These are phyloP conservation scores for Groenewaldozyma auringiensis DNA, from an alignment of 1,139 yeast species.

Conservation along the genomic window DNA sequence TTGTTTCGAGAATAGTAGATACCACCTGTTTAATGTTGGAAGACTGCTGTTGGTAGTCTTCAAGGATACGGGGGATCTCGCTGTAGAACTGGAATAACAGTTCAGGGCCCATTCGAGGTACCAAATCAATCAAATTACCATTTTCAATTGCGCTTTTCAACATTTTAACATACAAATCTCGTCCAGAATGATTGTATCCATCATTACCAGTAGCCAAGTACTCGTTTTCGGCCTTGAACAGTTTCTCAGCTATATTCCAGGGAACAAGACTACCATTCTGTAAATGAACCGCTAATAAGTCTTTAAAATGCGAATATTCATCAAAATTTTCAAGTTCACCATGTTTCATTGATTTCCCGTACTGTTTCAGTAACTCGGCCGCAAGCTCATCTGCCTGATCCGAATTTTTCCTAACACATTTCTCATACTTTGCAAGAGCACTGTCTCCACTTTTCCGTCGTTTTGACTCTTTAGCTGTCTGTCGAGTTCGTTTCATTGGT, in stretches of 20 bases:
- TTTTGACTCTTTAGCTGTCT: not conserved
- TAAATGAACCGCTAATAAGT: not conserved
- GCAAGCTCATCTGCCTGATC: slow-evolving; percentile 31
- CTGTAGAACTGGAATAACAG: slow-evolving; percentile 1
- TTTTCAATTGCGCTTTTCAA: not conserved
- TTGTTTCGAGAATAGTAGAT: not conserved
- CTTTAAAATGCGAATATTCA: not conserved
- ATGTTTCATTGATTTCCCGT: slow-evolving; percentile 45
- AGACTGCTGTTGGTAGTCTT: not conserved
- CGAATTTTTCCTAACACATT: slow-evolving; percentile 25
- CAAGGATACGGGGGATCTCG: not conserved
- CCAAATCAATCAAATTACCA: not conserved
- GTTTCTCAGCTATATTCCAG: not conserved
- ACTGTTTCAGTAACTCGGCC: slow-evolving; percentile 46
- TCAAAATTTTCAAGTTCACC: slow-evolving; percentile 39
- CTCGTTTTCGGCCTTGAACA: slow-evolving; percentile 3
- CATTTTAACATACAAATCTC: not conserved
- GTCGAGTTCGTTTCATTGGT: too few species aligned
- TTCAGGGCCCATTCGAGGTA: not conserved
- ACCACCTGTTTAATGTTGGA: not conserved
- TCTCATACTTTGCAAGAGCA: slow-evolving; percentile 25
- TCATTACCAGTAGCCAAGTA: not conserved
- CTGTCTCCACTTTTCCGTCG: not conserved
- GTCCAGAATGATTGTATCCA: not conserved
- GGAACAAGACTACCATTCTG: not conserved